phyloP scores from a whole-genome alignment of 345 rosid genomes.

The Barbarea vulgaris region DNA sequence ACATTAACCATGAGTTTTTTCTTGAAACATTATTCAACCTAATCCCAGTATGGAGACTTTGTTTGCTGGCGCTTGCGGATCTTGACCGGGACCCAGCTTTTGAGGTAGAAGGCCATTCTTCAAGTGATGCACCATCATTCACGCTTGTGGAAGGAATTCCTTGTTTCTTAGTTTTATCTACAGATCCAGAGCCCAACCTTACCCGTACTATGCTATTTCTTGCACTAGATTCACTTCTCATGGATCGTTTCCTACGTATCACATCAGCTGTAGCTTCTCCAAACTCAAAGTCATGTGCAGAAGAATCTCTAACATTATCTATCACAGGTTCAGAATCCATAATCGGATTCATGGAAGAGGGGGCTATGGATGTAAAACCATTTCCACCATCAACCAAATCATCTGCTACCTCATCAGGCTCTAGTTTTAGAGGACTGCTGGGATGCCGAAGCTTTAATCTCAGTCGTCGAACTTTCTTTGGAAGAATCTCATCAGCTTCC shows the following conservation, averaged over 20 bases:
- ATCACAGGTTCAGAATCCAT: conserved; percentile 37
- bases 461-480: conserved; percentile 53
- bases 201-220: conserved; percentile 37
- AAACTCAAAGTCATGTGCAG: conserved; percentile 38
- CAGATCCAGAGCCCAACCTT: conserved; percentile 46
- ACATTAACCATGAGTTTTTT: conserved; percentile 82
- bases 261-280: conserved; percentile 53
- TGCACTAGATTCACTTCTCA: conserved; percentile 50
- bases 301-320: conserved; percentile 34
- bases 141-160: conserved; percentile 41
- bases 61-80: conserved; percentile 52
- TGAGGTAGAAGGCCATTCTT: conserved; percentile 71
- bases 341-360: conserved; percentile 38
- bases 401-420: conserved; percentile 41
- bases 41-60: conserved; percentile 38
- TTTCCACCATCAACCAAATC: conserved; percentile 39
- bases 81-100: conserved; percentile 54
- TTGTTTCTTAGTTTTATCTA: conserved; percentile 46
- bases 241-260: conserved; percentile 65
- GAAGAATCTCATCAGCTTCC: conserved; percentile 49
- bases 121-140: conserved; percentile 44
- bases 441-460: conserved; percentile 53
- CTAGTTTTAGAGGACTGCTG: conserved; percentile 45
- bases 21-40: conserved; percentile 47
- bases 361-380: conserved; percentile 35